These are phyloP conservation scores for Beauveria australis DNA, from an alignment of 2,329 filamentous ascomycete genomes.

Conservation along the genomic window DNA sequence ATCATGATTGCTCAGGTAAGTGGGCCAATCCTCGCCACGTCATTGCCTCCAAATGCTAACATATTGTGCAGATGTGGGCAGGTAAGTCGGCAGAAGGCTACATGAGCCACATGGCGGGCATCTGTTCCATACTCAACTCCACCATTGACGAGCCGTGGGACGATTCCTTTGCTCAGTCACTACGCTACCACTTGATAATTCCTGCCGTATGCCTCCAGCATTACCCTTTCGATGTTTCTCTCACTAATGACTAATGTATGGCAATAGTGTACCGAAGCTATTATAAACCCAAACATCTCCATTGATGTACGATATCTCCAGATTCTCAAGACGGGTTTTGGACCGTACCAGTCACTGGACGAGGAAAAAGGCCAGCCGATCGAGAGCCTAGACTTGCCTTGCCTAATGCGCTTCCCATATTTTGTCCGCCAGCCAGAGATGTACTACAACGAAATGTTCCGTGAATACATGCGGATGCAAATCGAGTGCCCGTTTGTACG, in stretches of 20 bases:
- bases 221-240: neutral
- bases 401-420: conserved; percentile 4
- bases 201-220: conserved; percentile 22
- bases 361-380: conserved; percentile 9
- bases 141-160: conserved; percentile 18
- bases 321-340: neutral
- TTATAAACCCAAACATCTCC: conserved; percentile 9
- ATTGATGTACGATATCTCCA: conserved; percentile 3
- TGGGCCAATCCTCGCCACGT: neutral
- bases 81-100: conserved; percentile 18
- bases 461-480: conserved; percentile 2
- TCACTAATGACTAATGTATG: neutral
- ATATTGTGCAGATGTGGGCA: conserved; percentile 22
- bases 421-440: conserved; percentile 6
- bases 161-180: conserved; percentile 20
- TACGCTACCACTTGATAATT: conserved; percentile 23
- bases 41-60: neutral
- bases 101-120: conserved; percentile 24
- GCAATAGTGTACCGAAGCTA: conserved; percentile 7
- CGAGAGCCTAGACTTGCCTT: conserved; percentile 9
- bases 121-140: conserved; percentile 24
- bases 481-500: conserved; percentile 8
- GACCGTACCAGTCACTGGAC: neutral
- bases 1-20: conserved; percentile 28
- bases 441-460: neutral